phyloP scores from a whole-genome alignment of 371 early-diverging fungal species.

The Phascolomyces articulosus region DNA sequence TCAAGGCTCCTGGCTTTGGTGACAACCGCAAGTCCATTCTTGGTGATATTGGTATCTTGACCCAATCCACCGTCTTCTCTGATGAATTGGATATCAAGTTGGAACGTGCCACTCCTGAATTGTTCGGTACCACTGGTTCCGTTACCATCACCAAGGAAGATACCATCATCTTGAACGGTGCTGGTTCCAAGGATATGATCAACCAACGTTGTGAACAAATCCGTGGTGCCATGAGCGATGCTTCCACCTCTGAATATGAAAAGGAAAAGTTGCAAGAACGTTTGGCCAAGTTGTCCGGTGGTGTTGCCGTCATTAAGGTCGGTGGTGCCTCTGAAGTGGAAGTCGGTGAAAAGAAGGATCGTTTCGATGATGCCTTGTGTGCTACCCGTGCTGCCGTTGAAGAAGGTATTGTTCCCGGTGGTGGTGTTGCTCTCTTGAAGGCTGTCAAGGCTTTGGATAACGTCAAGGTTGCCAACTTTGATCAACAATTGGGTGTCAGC shows the following conservation, averaged over 20 bases:
- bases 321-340: conserved; percentile 98
- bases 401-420: conserved; percentile 98
- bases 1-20: conserved; percentile 99
- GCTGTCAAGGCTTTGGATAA: conserved; percentile 78
- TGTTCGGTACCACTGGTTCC: conserved; percentile 87
- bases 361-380: conserved; percentile 95
- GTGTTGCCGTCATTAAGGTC: conserved; percentile 98
- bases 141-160: conserved; percentile 97
- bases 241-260: conserved; percentile 92
- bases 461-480: conserved; percentile 93
- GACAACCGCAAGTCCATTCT: conserved; percentile 98
- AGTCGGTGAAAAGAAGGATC: conserved; percentile 99
- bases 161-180: conserved; percentile 95
- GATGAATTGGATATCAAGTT: conserved; percentile 96
- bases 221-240: conserved; percentile 83
- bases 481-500: conserved; percentile 95
- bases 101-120: conserved; percentile 90
- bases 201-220: conserved; percentile 95
- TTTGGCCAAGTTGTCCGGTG: conserved; percentile 96
- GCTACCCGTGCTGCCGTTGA: conserved; percentile 99
- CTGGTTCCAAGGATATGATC: conserved; percentile 86
- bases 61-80: conserved; percentile 93
- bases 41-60: conserved; percentile 95
- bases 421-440: conserved; percentile 96
- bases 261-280: conserved; percentile 98